A percentile compares a stretch with the other conserved stretches of the same genome.
phyloP scores from a whole-genome alignment of 2,329 filamentous ascomycete genomes.

The Fusarium udum region DNA sequence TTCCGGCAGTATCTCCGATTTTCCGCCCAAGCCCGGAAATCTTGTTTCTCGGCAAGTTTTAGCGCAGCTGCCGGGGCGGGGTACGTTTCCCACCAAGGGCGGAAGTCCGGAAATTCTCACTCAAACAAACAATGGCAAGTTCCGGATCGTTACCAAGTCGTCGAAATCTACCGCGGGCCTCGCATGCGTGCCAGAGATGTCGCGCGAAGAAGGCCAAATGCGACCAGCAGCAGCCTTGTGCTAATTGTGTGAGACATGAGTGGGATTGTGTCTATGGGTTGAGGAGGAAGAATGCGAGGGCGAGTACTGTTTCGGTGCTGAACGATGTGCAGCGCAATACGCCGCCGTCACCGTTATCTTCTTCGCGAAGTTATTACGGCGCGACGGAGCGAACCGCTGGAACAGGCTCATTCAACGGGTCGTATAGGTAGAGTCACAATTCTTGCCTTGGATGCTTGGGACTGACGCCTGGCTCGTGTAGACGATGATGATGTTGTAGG shows the following conservation, averaged over 20 bases:
- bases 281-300: background rate
- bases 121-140: background rate
- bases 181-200: slow-evolving; percentile 7
- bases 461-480: background rate
- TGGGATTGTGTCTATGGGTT: background rate
- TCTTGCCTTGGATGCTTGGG: fast-evolving
- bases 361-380: background rate
- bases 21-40: slow-evolving; percentile 6
- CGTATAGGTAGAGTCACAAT: background rate
- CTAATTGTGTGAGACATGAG: background rate
- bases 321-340: background rate
- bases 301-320: background rate
- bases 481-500: slow-evolving; percentile 2
- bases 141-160: background rate
- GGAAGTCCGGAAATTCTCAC: slow-evolving; percentile 2
- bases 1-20: background rate
- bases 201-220: background rate
- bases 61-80: background rate
- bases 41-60: background rate
- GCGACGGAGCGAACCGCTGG: background rate
- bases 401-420: background rate
- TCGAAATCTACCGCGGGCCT: background rate
- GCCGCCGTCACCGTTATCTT: background rate
- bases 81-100: background rate
- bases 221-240: slow-evolving; percentile 4